Base-by-base conservation (phyloP, 2,329 filamentous ascomycete genomes). In the Venturia aucupariae region DNA sequence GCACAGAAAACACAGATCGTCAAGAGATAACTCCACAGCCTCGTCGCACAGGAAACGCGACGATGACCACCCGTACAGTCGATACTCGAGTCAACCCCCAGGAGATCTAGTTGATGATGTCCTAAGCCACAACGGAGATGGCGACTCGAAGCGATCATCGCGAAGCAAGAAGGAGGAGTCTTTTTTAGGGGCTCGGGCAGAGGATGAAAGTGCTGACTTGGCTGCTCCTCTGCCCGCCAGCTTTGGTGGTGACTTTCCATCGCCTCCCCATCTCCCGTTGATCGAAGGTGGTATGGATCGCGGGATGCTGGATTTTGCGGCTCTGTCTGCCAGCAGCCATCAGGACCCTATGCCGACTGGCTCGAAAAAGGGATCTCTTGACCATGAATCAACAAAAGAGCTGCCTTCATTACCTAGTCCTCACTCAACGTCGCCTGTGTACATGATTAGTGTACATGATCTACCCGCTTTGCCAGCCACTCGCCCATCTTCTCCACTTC, bases 181-280 rank as follows among this genome's bases (percentile, higher is more conserved):
- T 86, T 86, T 86, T 86, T 85, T 86, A 86, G 84, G 74, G 72
- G 77, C 78, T 76, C 78, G 82, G 83, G 83, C 81, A 81, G 84
- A 84, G 82, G 81, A 81, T 70, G 70, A 71, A 46, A 48, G 61
- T 64, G 64, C 48, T 39, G 35, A 51, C 72, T 68, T 73, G 73
- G 73, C 76, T 78, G 77, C 76, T 80, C 73, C 74, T 75, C 74
- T 76, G 72, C 73, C 75, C 73, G 72, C 65, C 70, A 73, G 70
- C 69, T 63, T 65, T 62, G 65, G 68, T 60, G 63, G 30, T 57
- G 51, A 57, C 30, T 57, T 57, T 22, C 27, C 27, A 57, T 35
- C 51, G 30, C 51, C 30, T 57, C 51, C 30, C 17, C 51, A 35
- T 35, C 15, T 57, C 24, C 51, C 51, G 7, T 35, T 57, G 15